Evolutionary conservation across 2,329 filamentous ascomycete species (phyloP), one percentile per base, ranked within the genome.

Genomic region (Alternaria conjuncta): DNA sequence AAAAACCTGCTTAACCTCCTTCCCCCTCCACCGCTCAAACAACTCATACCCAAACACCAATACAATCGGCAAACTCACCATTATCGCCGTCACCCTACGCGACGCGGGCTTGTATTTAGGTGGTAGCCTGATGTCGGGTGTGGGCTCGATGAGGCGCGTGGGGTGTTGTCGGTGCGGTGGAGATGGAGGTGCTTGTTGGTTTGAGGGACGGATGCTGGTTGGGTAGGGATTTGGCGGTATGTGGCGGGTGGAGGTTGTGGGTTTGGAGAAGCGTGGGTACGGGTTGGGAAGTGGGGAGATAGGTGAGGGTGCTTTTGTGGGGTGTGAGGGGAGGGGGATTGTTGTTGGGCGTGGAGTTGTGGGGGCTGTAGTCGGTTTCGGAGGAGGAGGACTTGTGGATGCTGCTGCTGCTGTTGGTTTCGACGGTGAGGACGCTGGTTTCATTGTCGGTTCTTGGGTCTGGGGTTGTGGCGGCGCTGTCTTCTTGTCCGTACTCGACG

Each of bases 21-120:
- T 62, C 3, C 57, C 67, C 61, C 60, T 60, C 72, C 69, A 71
- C 59, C 77, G 63, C 45, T 69, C 57, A 46, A 72, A 78, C 61
- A 80, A 43, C 55, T 79, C 75, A 21, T 66, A 78, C 20, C 78
- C 72, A 30, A 74, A 66, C 21, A 81, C 78, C 11, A 80, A 26
- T 0, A 78, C 65, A 30, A 81, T 57, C 2, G 79, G 79, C 30
- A 79, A 59, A 10, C 73, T 75, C 9, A 80, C 78, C 6, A 80
- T 78, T 6, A 80, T 77, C 12, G 71, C 69, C 30, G 72, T 76
- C 1, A 80, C 68, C 1, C 76, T 61, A 3, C 78, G 65, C 49
- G 71, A 74, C 1, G 75, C 74, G 5, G 72, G 70, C 55, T 74
- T 74, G 69, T 80, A 81, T 46, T 79, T 77, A 2, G 64, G 51